These are phyloP conservation scores for Chytridium lagenaria DNA, from an alignment of 371 early-diverging fungal species.

Conservation along the genomic window DNA sequence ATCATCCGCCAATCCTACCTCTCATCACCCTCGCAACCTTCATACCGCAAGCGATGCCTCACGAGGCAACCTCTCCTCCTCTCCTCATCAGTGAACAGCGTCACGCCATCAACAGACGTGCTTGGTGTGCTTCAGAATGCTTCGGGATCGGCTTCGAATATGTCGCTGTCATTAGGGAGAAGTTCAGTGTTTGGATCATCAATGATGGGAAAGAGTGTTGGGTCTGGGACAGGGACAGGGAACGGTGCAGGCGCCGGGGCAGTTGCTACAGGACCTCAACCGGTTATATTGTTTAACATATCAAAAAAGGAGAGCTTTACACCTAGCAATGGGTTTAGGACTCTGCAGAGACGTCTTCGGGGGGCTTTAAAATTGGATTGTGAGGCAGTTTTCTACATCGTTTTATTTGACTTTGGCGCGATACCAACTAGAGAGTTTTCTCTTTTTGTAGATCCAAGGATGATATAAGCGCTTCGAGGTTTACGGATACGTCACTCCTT, in stretches of 20 bases:
- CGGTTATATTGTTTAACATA: constrained; percentile 52
- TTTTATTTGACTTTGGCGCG: not conserved
- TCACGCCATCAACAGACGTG: constrained; percentile 6
- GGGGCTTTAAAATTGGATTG: constrained; percentile 51
- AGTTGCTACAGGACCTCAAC: not conserved
- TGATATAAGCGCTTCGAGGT: constrained; percentile 50
- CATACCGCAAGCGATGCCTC: no score
- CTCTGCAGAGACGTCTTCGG: constrained; percentile 47
- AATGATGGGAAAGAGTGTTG: no score
- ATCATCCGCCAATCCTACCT: no score
- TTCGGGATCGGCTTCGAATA: not conserved
- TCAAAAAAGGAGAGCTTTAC: constrained; percentile 54
- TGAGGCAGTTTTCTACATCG: constrained; percentile 27
- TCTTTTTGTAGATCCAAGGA: constrained; percentile 57
- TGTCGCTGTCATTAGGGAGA: not conserved
- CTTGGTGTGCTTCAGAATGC: not conserved
- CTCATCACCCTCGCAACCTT: no score
- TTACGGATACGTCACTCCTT: constrained; percentile 52
- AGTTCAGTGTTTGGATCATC: not conserved
- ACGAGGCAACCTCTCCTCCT: not conserved
- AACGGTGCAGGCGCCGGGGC: not conserved
- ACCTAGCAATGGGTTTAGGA: constrained; percentile 55
- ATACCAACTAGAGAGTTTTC: not conserved
- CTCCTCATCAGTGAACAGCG: constrained; percentile 7
- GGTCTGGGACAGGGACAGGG: not conserved